Evolutionary conservation across 2,329 filamentous ascomycete species (phyloP).

Genomic region (Sarocladiaceae sp.): DNA sequence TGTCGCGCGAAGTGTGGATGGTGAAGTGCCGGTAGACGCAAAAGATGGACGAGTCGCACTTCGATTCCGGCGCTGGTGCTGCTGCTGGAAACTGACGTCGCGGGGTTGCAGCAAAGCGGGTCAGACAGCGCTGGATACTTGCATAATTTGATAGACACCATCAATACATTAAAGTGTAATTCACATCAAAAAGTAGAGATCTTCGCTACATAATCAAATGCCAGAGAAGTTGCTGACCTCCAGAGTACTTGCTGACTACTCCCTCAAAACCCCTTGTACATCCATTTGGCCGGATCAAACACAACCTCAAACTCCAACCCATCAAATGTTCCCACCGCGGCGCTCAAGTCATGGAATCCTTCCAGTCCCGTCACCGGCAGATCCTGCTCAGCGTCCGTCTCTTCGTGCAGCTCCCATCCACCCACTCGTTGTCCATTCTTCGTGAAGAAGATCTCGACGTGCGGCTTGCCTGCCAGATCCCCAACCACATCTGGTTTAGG

Average conservation of each 20-base stretch:
- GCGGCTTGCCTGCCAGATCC: slow-evolving; percentile 17
- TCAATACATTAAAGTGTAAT: neutral
- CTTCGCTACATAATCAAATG: too few relatives aligned
- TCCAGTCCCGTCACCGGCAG: slow-evolving; percentile 60
- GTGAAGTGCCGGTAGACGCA: too few relatives aligned
- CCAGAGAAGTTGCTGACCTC: too few relatives aligned
- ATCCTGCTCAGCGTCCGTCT: slow-evolving; percentile 58
- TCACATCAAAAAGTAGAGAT: neutral
- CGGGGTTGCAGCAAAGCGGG: slow-evolving; percentile 24
- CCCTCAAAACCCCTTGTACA: slow-evolving; percentile 30
- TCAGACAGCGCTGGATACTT: slow-evolving; percentile 17
- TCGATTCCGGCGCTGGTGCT: too few relatives aligned
- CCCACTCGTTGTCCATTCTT: slow-evolving; percentile 53
- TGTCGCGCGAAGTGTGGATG: too few relatives aligned
- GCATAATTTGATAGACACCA: slow-evolving; percentile 14
- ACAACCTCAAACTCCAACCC: slow-evolving; percentile 61
- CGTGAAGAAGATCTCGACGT: slow-evolving; percentile 56
- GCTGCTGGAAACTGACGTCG: slow-evolving; percentile 9
- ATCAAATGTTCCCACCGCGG: slow-evolving; percentile 65
- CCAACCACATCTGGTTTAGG: slow-evolving; percentile 13
- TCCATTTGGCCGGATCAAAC: slow-evolving; percentile 54
- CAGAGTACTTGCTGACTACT: neutral
- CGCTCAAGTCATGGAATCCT: slow-evolving; percentile 64
- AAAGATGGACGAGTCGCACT: too few relatives aligned
- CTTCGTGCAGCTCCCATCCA: slow-evolving; percentile 69